Evolutionary conservation across 1,284 basidiomycete genomes (phyloP), one percentile per base, ranked within the genome.

Genomic region (Austroboletus niveus): DNA sequence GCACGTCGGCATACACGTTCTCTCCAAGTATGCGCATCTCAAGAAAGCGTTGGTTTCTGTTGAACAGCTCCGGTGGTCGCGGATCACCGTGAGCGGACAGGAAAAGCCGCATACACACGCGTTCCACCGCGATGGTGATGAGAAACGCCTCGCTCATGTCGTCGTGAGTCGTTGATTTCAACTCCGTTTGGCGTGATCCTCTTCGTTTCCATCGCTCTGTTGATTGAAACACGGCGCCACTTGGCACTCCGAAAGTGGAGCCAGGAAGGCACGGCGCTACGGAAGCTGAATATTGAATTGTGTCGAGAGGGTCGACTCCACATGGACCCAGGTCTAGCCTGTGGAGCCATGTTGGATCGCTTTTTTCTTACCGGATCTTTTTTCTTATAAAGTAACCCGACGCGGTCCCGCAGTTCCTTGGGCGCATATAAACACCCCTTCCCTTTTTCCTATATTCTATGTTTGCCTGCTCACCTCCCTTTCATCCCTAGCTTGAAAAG

Each of bases 111-210:
- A 98, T 71, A 74, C 83, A 38, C 91, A 95, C 69, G 81, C 91
- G 22, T 98, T 97, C 70, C 77, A 83, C 49, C 78, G 94, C 31
- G 92, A 98, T 60, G 95, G 95, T 1, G 91, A 95, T 8, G 94
- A 98, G 67, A 95, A 92, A 75, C 78, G 85, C 11, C 68, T 85
- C 20, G 80, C 86, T 7, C 80, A 80, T 20, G 85, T 84, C 34
- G 79, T 83, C 60, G 87, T 85, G 47, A 52, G 74, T 65, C 12
- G 11, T 39, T 39, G n/a, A 22, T 39, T 4, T 17, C 8, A 12
- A 6, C 38, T 10, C 20, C 9, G 20, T 39, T 22, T 24, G 22
- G 22, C 22, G 22, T 24, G 22, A 20, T 39, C 17, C 38, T 39
- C 38, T 45, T 32, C 48, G n/a, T 36, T 22, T 11, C 12, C 31